These are phyloP conservation scores for Cutaneotrichosporon sp. DNA, from an alignment of 1,284 basidiomycete genomes.

Conservation along the genomic window DNA sequence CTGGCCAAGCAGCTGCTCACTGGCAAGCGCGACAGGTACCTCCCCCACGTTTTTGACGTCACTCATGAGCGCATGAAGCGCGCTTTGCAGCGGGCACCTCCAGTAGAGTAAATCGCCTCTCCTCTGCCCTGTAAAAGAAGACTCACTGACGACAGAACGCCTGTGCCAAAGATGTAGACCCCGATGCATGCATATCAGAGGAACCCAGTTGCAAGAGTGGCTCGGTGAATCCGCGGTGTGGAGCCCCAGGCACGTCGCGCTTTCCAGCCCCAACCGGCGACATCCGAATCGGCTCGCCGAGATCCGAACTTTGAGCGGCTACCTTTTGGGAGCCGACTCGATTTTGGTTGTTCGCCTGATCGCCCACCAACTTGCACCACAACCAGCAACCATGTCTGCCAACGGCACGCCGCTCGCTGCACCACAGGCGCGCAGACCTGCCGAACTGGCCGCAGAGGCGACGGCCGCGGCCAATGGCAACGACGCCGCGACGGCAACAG, in stretches of 20 bases:
- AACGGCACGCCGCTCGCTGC: neutral
- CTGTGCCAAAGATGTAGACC: neutral
- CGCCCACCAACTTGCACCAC: neutral
- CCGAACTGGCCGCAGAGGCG: neutral
- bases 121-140: too few species aligned
- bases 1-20: conserved; percentile 18
- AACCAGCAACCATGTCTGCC: neutral
- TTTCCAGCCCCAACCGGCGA: too few species aligned
- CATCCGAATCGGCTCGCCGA: too few species aligned
- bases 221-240: too few species aligned
- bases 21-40: conserved; percentile 17
- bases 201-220: too few species aligned
- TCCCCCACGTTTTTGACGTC: conserved; percentile 8
- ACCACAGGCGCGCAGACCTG: too few species aligned
- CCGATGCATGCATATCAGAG: neutral
- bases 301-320: too few species aligned
- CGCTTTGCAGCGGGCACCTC: neutral
- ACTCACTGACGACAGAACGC: neutral
- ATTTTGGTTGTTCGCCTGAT: neutral
- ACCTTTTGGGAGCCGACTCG: neutral
- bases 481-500: conserved; percentile 2
- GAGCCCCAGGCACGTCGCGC: too few species aligned
- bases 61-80: conserved; percentile 3
- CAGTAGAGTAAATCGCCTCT: neutral
- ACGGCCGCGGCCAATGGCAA: neutral